A percentile compares a stretch with the other conserved stretches of the same genome.
Conservation (phyloP, 306 rosid species). For the Quercus berberidifolia region DNA sequence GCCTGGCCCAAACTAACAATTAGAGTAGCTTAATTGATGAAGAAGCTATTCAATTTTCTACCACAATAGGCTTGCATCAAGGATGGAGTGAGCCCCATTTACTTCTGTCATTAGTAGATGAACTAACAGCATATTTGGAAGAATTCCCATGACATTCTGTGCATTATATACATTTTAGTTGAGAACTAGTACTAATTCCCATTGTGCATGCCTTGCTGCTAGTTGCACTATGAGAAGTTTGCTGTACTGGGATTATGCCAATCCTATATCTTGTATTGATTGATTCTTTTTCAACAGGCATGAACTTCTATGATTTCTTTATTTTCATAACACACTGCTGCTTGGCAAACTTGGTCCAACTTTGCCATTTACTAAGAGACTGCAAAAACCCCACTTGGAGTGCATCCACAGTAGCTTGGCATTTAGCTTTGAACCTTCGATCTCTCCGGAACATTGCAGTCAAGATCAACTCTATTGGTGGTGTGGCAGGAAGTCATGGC, state of each 20-base stretch:
- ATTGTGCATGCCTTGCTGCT: not conserved
- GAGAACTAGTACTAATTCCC: not conserved
- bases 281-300: conserved; percentile 55
- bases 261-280: conserved; percentile 3
- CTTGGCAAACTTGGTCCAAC: conserved; percentile 54
- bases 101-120: not conserved
- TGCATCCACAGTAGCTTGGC: conserved; percentile 36
- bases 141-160: not conserved
- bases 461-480: conserved; percentile 43
- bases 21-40: not conserved
- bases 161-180: not conserved
- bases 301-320: conserved; percentile 81
- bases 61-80: not conserved
- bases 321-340: conserved; percentile 50
- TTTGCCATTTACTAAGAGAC: conserved; percentile 35
- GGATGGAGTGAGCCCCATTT: not conserved
- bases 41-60: not conserved
- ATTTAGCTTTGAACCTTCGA: conserved; percentile 57
- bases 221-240: not conserved
- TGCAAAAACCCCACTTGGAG: conserved; percentile 9
- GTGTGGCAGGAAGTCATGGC: conserved; percentile 47
- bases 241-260: not conserved
- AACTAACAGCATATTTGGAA: not conserved
- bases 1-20: not conserved
- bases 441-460: conserved; percentile 36